Evolutionary conservation across 78 protist species (phyloP), one percentile per base, ranked within the genome.

Genomic region (Pelomyxa schiedti): DNA sequence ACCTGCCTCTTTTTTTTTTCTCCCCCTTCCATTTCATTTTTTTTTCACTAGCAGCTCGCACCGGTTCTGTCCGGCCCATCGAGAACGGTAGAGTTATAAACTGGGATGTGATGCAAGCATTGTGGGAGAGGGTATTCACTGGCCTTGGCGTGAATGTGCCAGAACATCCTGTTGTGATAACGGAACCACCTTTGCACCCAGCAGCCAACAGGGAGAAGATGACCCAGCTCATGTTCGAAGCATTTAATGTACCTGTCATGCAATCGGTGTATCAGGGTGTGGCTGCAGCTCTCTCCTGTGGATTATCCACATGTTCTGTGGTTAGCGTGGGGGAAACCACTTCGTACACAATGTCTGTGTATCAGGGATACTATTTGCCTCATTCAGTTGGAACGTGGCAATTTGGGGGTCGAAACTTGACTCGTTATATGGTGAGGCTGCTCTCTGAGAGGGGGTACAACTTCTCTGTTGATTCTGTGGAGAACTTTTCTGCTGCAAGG

Each of bases 301-400:
- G 94, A 37, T 78, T 89, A 42, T 86, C 92, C 40, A 94, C 94
- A 26, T 95, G 99, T 26, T 58, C 88, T 41, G 99, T 97, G 26
- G 35, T 97, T 52, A 97, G 95, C 77, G 88, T 94, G 66, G 99
- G 99, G 24, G 98, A 92, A 28, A 98, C 98, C 66, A 94, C 81
- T 36, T 68, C 97, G 36, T 92, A 94, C 76, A 77, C 91, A 24
- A 95, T 93, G 28, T 99, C 99, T 40, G 77, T 97, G 80, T 93
- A 87, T 80, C 98, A 97, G 75, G 97, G 97, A 0, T 83, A 82
- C 74, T 77, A 84, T 3, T 85, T 86, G 82, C 67, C 80, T 85
- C 16, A 89, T 94, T 0, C 88, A 88, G 29, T 94, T 94, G 76
- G 88, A 70, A 36, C 88, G 95, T 30, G 72, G 92, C n/a, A 93